Percentiles rank a stretch among this genome's conserved stretches.
Conservation (phyloP, 768 basidiomycete species). For the Tephrocybe sp. region DNA sequence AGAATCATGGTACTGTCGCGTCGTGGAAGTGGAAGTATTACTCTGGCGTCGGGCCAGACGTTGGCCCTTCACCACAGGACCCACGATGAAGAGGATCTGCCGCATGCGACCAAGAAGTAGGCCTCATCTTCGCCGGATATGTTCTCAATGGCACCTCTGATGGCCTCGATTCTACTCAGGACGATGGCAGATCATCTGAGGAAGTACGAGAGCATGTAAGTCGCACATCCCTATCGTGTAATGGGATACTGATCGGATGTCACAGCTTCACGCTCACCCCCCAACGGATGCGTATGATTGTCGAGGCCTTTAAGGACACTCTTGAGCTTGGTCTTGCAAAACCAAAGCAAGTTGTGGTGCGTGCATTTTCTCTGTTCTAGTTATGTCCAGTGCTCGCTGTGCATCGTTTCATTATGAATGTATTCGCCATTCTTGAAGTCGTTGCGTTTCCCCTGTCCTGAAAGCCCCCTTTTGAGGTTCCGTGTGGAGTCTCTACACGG, state of each 20-base stretch:
- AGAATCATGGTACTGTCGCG: slow-evolving; percentile 62
- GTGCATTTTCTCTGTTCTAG: slow-evolving; percentile 29
- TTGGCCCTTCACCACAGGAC: slow-evolving; percentile 87
- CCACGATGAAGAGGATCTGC: slow-evolving; percentile 82
- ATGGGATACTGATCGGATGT: slow-evolving; percentile 5
- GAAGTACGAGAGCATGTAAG: slow-evolving; percentile 85
- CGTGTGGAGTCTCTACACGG: neutral
- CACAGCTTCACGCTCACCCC: slow-evolving; percentile 81
- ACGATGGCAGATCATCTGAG: slow-evolving; percentile 93
- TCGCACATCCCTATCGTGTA: slow-evolving; percentile 19
- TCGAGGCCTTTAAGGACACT: slow-evolving; percentile 92
- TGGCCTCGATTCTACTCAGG: slow-evolving; percentile 35
- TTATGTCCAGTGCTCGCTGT: neutral
- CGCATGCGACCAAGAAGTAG: slow-evolving; percentile 93
- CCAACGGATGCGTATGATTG: slow-evolving; percentile 94
- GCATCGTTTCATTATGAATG: slow-evolving; percentile 1
- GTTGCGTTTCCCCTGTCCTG: neutral
- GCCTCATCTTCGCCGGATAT: slow-evolving; percentile 19
- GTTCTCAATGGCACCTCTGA: slow-evolving; percentile 1
- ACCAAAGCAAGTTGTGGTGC: slow-evolving; percentile 81
- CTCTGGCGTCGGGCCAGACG: slow-evolving; percentile 71
- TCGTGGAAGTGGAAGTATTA: slow-evolving; percentile 74
- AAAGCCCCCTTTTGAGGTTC: slow-evolving; percentile 1
- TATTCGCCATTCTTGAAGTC: neutral
- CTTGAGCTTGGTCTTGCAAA: slow-evolving; percentile 85